Conservation (phyloP, 305 asterid genomes). For the Solanum chacoense region DNA sequence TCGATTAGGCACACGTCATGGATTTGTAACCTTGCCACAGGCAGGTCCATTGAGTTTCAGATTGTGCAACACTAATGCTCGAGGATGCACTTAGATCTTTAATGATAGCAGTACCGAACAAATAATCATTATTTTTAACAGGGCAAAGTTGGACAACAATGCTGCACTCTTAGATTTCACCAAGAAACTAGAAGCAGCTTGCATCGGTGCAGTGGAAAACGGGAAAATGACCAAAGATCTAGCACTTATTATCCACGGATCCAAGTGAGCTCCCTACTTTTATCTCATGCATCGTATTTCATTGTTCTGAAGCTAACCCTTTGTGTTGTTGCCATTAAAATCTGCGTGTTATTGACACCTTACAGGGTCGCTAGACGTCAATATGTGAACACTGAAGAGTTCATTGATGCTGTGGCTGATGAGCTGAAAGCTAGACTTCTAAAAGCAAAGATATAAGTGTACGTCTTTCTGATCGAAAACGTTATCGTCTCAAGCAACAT, state of each 20-base stretch:
- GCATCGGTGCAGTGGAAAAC: constrained; percentile 78
- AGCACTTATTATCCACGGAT: constrained; percentile 85
- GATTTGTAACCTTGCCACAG: not conserved
- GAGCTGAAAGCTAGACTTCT: constrained; percentile 69
- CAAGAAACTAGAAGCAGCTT: constrained; percentile 86
- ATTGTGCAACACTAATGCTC: not conserved
- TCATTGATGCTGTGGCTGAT: constrained; percentile 77
- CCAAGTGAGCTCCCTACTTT: constrained; percentile 45
- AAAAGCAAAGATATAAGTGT: constrained; percentile 26
- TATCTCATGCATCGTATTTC: not conserved
- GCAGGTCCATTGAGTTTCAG: not conserved
- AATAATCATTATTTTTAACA: constrained; percentile 5
- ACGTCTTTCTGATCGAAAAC: not conserved
- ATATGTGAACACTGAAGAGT: constrained; percentile 73
- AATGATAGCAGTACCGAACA: not conserved
- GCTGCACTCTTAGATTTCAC: constrained; percentile 77
- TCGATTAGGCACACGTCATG: not conserved
- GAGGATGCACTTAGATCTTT: not conserved
- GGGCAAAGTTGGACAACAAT: constrained; percentile 90
- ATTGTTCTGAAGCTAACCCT: not conserved
- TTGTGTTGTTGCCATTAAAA: not conserved
- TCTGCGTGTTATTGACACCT: not conserved
- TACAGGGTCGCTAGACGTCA: constrained; percentile 48
- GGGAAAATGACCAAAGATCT: constrained; percentile 99
- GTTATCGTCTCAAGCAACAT: not conserved